A percentile compares a stretch with the other conserved stretches of the same genome.
These are phyloP conservation scores for Zanthoxylum bungeanum DNA, from an alignment of 345 rosid genomes.

Conservation along the genomic window DNA sequence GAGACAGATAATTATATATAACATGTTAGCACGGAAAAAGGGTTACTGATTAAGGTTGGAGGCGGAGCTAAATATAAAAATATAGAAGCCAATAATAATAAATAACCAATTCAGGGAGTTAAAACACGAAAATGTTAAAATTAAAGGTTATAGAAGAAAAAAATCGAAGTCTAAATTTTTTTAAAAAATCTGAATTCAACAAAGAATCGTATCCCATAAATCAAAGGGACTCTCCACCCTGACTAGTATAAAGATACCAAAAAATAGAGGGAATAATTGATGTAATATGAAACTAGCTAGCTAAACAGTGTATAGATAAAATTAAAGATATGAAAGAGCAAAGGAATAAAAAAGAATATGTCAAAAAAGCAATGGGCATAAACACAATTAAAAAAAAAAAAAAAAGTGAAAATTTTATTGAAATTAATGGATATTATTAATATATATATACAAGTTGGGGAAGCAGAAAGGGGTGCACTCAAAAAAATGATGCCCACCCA, in stretches of 20 bases:
- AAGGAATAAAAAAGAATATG: neutral
- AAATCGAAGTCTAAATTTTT: too few species aligned
- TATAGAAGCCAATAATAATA: too few species aligned
- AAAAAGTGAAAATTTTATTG: neutral
- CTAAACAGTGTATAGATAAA: neutral
- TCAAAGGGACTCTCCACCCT: too few species aligned
- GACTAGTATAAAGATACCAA: conserved; percentile 14
- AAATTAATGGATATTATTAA: too few species aligned
- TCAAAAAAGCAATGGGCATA: neutral
- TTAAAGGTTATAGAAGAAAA: too few species aligned
- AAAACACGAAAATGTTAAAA: too few species aligned
- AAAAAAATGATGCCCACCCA: conserved; percentile 33
- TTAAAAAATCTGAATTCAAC: too few species aligned
- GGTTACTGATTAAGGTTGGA: neutral
- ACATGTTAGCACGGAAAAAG: neutral
- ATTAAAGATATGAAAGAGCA: neutral
- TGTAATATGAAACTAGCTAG: neutral
- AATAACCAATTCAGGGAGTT: too few species aligned
- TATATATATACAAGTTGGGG: conserved; percentile 35
- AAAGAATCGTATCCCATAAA: too few species aligned
- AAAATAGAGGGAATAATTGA: conserved; percentile 12
- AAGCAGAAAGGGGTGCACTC: conserved; percentile 19
- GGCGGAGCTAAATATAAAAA: too few species aligned
- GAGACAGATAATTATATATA: too few species aligned
- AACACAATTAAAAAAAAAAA: neutral